These are phyloP conservation scores for Guyanaporus albipodus DNA, from an alignment of 768 basidiomycete species.

Conservation along the genomic window DNA sequence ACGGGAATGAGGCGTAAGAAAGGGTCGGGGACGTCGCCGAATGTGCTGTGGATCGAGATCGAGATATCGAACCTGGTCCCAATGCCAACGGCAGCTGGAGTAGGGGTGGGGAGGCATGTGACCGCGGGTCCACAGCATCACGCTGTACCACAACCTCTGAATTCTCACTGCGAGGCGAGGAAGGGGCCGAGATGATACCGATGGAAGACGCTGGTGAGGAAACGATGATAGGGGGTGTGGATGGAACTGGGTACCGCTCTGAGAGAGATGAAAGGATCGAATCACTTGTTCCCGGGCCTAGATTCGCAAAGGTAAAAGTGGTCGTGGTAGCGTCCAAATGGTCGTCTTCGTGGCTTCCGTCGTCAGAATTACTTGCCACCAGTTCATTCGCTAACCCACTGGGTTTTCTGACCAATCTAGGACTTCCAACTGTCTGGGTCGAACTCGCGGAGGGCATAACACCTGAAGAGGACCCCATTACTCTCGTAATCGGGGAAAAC, in stretches of 20 bases:
- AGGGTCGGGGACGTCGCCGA: constrained; percentile 14
- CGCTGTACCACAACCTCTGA: constrained; percentile 14
- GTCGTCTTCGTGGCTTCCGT: not conserved
- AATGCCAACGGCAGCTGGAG: constrained; percentile 11
- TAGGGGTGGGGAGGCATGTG: not conserved
- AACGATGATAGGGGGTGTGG: constrained; percentile 26
- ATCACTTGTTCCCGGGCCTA: not conserved
- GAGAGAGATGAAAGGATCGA: constrained; percentile 27
- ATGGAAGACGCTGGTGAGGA: constrained; percentile 26
- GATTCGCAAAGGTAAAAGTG: not conserved
- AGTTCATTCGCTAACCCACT: constrained; percentile 21
- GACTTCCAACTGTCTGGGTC: constrained; percentile 2
- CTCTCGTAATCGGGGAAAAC: constrained; percentile 26
- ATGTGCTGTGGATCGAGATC: constrained; percentile 2
- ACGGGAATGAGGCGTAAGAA: constrained; percentile 25
- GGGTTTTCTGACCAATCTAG: constrained; percentile 10
- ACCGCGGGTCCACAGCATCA: not conserved
- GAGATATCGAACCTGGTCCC: not conserved
- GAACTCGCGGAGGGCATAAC: constrained; percentile 9
- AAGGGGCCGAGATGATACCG: constrained; percentile 20
- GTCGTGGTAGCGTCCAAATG: not conserved
- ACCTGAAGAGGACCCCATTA: constrained; percentile 18
- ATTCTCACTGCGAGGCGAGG: constrained; percentile 16
- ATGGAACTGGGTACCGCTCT: constrained; percentile 29
- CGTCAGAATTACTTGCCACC: not conserved